These are phyloP conservation scores for Neolentinus lepideus DNA, from an alignment of 1,284 basidiomycete species.

Conservation along the genomic window DNA sequence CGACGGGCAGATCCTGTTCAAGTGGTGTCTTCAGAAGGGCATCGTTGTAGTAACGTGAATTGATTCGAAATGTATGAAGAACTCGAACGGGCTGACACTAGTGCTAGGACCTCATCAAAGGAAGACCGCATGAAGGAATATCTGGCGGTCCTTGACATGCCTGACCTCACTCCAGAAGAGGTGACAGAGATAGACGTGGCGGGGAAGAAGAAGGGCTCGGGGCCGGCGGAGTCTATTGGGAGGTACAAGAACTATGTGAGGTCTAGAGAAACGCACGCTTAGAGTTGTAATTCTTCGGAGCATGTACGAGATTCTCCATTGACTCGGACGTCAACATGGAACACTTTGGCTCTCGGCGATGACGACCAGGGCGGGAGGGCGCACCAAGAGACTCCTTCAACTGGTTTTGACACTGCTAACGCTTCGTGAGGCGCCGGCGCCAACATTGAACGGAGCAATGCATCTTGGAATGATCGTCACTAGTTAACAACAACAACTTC, in stretches of 20 bases:
- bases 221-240: neutral
- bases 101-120: slow-evolving; percentile 1
- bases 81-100: neutral
- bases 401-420: no score
- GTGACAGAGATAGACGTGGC: slow-evolving; percentile 5
- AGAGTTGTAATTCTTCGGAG: neutral
- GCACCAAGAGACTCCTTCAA: no score
- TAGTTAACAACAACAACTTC: no score
- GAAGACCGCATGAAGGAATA: slow-evolving; percentile 9
- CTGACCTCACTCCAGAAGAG: slow-evolving; percentile 7
- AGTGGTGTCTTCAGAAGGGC: slow-evolving; percentile 27
- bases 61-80: neutral
- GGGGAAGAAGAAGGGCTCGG: slow-evolving; percentile 2
- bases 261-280: neutral
- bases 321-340: no score
- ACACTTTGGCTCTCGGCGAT: no score
- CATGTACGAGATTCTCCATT: no score
- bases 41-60: slow-evolving; percentile 53
- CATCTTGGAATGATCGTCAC: no score
- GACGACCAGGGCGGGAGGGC: no score
- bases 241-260: neutral
- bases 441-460: no score
- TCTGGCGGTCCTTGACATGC: slow-evolving; percentile 1
- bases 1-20: slow-evolving; percentile 26
- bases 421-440: no score